These are phyloP conservation scores for Magnusiomyces tetraspermus DNA, from an alignment of 1,139 yeast species.

Conservation along the genomic window DNA sequence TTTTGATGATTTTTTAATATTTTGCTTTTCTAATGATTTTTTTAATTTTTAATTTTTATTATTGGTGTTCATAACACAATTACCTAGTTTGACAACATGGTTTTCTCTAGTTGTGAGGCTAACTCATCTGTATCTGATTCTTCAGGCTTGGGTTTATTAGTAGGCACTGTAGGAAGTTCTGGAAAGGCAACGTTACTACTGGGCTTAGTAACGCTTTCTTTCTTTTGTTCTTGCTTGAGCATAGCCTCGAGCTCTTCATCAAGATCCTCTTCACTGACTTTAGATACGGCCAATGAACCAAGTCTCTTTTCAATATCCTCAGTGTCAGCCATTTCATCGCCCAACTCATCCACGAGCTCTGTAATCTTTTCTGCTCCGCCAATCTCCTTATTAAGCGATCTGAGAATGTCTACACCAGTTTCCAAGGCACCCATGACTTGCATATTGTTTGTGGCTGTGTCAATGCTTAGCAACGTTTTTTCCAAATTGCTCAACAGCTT, in stretches of 20 bases:
- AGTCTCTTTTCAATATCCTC: slow-evolving; percentile 30
- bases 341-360: slow-evolving; percentile 29
- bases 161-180: not conserved
- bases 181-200: not conserved
- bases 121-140: not conserved
- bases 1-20: not conserved
- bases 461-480: slow-evolving; percentile 26
- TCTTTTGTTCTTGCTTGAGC: slow-evolving; percentile 17
- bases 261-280: slow-evolving; percentile 25
- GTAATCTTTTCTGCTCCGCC: slow-evolving; percentile 33
- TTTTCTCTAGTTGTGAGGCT: slow-evolving; percentile 6
- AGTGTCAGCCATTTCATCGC: slow-evolving; percentile 28
- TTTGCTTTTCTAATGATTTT: too few species aligned
- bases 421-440: slow-evolving; percentile 27
- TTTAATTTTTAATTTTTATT: too few species aligned
- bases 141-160: slow-evolving; percentile 1
- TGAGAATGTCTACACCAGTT: slow-evolving; percentile 27
- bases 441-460: slow-evolving; percentile 22
- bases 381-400: slow-evolving; percentile 26
- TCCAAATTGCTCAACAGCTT: slow-evolving; percentile 30
- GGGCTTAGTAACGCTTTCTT: not conserved
- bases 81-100: not conserved
- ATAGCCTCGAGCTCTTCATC: slow-evolving; percentile 25
- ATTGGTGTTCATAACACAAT: too few species aligned
- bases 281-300: slow-evolving; percentile 18